A percentile compares a stretch with the other conserved stretches of the same genome.
Evolutionary conservation across 2,329 filamentous ascomycete genomes (phyloP).

Genomic region (Trichoderma arundinaceum): DNA sequence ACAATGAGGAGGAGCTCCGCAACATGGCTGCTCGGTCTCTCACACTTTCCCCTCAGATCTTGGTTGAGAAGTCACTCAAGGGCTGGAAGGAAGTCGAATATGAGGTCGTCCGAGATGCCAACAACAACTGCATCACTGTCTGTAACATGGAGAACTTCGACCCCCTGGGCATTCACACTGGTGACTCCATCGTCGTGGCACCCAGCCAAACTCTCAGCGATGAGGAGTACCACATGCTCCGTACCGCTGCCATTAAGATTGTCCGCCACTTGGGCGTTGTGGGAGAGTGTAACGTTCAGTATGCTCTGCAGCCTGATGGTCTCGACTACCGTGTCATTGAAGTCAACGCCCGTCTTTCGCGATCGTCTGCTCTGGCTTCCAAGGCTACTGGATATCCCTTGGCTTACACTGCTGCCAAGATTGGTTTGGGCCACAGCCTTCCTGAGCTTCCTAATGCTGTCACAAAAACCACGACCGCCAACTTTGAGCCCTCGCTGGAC

Average conservation of each 20-base stretch:
- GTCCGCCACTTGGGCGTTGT: slow-evolving; percentile 96
- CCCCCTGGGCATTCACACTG: slow-evolving; percentile 94
- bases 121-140: slow-evolving; percentile 98
- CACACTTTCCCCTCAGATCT: slow-evolving; percentile 91
- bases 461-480: slow-evolving; percentile 97
- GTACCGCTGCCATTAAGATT: slow-evolving; percentile 96
- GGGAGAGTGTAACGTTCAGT: slow-evolving; percentile 98
- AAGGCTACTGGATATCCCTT: slow-evolving; percentile 98
- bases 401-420: slow-evolving; percentile 97
- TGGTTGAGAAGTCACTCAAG: slow-evolving; percentile 98
- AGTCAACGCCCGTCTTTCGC: slow-evolving; percentile 97
- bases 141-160: slow-evolving; percentile 90
- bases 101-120: slow-evolving; percentile 94
- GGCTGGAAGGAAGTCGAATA: slow-evolving; percentile 99
- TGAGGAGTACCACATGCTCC: slow-evolving; percentile 99
- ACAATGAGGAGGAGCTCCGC: slow-evolving; percentile 90
- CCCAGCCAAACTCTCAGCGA: slow-evolving; percentile 96
- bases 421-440: slow-evolving; percentile 92
- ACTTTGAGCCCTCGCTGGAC: slow-evolving; percentile 96
- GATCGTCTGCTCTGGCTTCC: slow-evolving; percentile 94
- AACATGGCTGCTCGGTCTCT: slow-evolving; percentile 92
- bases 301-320: slow-evolving; percentile 93
- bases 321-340: slow-evolving; percentile 99
- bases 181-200: slow-evolving; percentile 97
- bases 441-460: slow-evolving; percentile 97